Percentiles rank a stretch among this genome's conserved stretches.
These are phyloP conservation scores for Mentha longifolia DNA, from an alignment of 257 asterid species.

Conservation along the genomic window DNA sequence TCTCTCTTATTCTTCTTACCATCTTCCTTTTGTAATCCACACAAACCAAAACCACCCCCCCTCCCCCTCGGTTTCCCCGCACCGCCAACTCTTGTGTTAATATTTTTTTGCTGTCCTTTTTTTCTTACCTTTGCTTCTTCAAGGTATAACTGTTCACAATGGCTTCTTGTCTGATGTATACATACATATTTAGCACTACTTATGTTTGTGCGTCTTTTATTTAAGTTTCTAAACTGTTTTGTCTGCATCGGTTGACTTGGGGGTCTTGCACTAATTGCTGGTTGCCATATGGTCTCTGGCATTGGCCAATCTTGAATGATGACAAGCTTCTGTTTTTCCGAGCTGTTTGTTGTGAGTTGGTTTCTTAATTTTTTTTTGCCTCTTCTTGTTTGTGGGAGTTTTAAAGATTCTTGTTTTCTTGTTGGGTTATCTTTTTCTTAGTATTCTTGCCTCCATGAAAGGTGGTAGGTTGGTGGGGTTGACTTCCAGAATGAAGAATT, in stretches of 20 bases:
- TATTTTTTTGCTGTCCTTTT: not conserved
- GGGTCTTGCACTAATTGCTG: conserved; percentile 36
- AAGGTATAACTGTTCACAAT: conserved; percentile 37
- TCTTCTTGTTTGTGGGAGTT: conserved; percentile 30
- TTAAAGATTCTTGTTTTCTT: conserved; percentile 32
- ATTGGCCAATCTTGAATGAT: conserved; percentile 41
- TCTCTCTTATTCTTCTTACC: conserved; percentile 40
- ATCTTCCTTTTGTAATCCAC: conserved; percentile 46
- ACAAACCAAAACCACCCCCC: conserved; percentile 34
- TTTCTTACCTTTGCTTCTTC: conserved; percentile 12
- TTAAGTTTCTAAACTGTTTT: conserved; percentile 35
- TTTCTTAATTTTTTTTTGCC: conserved; percentile 29
- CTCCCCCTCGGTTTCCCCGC: conserved; percentile 50
- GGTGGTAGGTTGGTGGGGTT: conserved; percentile 98
- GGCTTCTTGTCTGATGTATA: conserved; percentile 26
- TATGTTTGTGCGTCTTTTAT: conserved; percentile 24
- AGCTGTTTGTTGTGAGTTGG: conserved; percentile 24
- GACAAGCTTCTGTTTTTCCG: conserved; percentile 39
- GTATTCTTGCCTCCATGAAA: conserved; percentile 59
- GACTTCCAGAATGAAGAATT: conserved; percentile 56
- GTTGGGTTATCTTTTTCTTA: conserved; percentile 26
- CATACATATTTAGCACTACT: not conserved
- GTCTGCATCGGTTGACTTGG: conserved; percentile 60
- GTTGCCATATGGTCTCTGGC: conserved; percentile 37
- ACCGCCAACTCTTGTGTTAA: conserved; percentile 33